Evolutionary conservation across 805 yeast genomes (phyloP).

Genomic region (Zygosaccharomyces kombuchaensis): DNA sequence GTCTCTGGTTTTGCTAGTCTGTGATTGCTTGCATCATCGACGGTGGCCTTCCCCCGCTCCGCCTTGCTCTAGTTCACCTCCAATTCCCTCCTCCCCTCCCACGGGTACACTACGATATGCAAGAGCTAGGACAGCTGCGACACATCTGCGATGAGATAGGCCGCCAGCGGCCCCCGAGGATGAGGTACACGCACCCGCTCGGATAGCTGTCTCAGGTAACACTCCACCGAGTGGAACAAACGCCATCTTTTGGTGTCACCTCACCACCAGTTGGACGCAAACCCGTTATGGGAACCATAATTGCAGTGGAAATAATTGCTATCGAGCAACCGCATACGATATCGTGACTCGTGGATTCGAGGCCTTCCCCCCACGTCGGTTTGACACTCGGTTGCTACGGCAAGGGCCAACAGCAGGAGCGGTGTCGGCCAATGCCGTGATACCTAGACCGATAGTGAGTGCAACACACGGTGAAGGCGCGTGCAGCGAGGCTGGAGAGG

Average conservation of each 20-base stretch:
- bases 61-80: too few species aligned
- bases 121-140: neutral
- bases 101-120: neutral
- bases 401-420: neutral
- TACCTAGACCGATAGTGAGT: neutral
- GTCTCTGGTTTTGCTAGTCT: neutral
- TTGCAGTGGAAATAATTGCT: neutral
- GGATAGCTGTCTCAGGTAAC: neutral
- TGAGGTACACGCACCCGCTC: neutral
- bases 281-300: neutral
- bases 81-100: neutral
- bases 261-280: neutral
- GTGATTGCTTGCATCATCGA: neutral
- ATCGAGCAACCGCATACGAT: neutral
- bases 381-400: slow-evolving; percentile 5
- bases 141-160: neutral
- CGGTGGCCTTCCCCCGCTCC: neutral
- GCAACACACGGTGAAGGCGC: neutral
- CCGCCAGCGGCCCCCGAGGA: neutral
- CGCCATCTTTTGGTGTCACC: neutral
- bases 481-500: neutral
- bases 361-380: neutral
- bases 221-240: neutral
- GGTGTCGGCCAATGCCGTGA: neutral
- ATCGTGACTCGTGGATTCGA: neutral